These are phyloP conservation scores for Sphaerobolus stellatus DNA, from an alignment of 1,284 basidiomycete species.

Conservation along the genomic window DNA sequence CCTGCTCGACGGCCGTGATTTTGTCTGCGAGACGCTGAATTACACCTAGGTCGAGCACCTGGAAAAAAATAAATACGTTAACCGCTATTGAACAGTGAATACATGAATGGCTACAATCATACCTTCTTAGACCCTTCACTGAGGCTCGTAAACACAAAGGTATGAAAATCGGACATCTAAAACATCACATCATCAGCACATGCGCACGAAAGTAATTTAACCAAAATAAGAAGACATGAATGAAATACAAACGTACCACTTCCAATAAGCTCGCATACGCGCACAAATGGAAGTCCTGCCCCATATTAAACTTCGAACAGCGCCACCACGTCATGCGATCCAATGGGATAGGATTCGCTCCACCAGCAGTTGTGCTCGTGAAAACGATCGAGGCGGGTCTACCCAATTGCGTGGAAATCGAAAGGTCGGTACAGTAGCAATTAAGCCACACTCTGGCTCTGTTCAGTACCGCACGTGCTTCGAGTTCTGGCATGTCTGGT, in stretches of 20 bases:
- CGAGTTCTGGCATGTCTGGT: conserved; percentile 19
- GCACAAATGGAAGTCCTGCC: neutral
- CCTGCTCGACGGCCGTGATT: neutral
- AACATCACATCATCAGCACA: neutral
- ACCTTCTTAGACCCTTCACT: conserved; percentile 8
- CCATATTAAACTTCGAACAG: neutral
- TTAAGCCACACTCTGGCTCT: conserved; percentile 38
- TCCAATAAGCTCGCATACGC: conserved; percentile 23
- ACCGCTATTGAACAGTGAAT: neutral
- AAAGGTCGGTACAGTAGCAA: conserved; percentile 38
- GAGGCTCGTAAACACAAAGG: conserved; percentile 1
- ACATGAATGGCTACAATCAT: neutral
- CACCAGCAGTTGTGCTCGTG: neutral
- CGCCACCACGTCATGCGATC: conserved; percentile 35
- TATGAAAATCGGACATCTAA: conserved; percentile 8
- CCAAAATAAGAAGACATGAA: neutral
- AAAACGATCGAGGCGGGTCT: conserved; percentile 36
- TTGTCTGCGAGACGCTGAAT: conserved; percentile 8
- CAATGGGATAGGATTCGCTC: neutral
- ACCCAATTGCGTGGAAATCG: conserved; percentile 36
- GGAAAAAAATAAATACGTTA: neutral
- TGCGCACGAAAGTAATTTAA: neutral
- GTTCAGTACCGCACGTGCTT: conserved; percentile 36
- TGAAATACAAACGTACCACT: conserved; percentile 6
- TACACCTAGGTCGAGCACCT: conserved; percentile 3